phyloP scores from a whole-genome alignment of 495 filamentous ascomycete genomes.

The Xylaria acuta region DNA sequence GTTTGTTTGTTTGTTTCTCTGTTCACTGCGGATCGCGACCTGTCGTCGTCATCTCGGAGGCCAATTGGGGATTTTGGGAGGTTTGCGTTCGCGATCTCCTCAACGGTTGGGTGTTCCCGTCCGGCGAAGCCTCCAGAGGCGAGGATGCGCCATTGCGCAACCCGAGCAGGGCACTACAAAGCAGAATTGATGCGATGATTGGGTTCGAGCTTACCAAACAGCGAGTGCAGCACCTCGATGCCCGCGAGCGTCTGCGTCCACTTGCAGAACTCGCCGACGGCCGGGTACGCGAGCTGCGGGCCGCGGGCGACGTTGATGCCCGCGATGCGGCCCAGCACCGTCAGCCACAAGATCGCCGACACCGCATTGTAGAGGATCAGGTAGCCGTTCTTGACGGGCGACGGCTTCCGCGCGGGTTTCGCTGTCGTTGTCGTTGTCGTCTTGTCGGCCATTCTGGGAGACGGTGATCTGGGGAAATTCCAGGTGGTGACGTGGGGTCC shows the following conservation, averaged over 20 bases:
- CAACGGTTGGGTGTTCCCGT: neutral
- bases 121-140: neutral
- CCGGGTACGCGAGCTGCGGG: slow-evolving; percentile 48
- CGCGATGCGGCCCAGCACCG: slow-evolving; percentile 66
- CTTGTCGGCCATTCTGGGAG: slow-evolving; percentile 32
- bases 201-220: slow-evolving; percentile 57
- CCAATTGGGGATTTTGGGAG: neutral
- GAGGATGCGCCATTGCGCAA: neutral
- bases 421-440: neutral
- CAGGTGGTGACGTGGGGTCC: neutral
- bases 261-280: slow-evolving; percentile 68
- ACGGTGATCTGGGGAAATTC: neutral
- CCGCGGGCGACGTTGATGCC: slow-evolving; percentile 40
- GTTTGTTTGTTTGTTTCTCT: neutral
- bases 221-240: slow-evolving; percentile 82
- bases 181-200: neutral
- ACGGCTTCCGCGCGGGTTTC: slow-evolving; percentile 39
- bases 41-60: neutral
- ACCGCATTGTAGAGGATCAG: slow-evolving; percentile 83
- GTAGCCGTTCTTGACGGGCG: slow-evolving; percentile 62
- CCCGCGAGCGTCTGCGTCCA: slow-evolving; percentile 83
- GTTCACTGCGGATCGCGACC: neutral
- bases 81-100: neutral
- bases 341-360: slow-evolving; percentile 76
- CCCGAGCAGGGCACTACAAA: neutral